A percentile compares a stretch with the other conserved stretches of the same genome.
These are phyloP conservation scores for Salix caprea DNA, from an alignment of 345 rosid species.

Conservation along the genomic window DNA sequence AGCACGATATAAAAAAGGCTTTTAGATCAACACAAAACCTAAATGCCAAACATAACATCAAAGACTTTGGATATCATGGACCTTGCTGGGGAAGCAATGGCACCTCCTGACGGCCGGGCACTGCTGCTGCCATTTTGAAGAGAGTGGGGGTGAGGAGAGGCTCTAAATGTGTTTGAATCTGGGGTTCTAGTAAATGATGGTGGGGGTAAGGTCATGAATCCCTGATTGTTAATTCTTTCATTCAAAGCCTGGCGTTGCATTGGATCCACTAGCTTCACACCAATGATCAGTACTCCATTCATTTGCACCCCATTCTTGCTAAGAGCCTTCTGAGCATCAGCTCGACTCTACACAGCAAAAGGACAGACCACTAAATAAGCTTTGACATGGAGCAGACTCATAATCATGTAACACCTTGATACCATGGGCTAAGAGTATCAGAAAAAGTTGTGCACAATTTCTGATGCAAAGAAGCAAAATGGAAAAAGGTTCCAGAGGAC, in stretches of 20 bases:
- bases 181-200: conserved; percentile 42
- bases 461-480: neutral
- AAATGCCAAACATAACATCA: conserved; percentile 75
- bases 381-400: neutral
- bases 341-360: conserved; percentile 52
- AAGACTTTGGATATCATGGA: conserved; percentile 73
- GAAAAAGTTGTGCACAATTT: neutral
- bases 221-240: conserved; percentile 69
- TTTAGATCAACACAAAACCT: conserved; percentile 10
- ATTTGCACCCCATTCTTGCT: conserved; percentile 84
- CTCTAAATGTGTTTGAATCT: conserved; percentile 33
- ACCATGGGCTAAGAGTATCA: neutral
- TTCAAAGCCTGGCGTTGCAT: conserved; percentile 67
- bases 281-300: conserved; percentile 71
- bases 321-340: conserved; percentile 90
- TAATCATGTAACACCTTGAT: neutral
- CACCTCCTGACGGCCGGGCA: conserved; percentile 54
- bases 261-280: conserved; percentile 90
- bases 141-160: conserved; percentile 50
- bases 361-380: neutral
- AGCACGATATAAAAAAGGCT: neutral
- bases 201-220: conserved; percentile 76
- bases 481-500: neutral
- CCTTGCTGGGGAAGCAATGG: conserved; percentile 80
- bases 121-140: conserved; percentile 60